phyloP scores from a whole-genome alignment of 1,139 yeast species.

The Saccharomyces hybrid region DNA sequence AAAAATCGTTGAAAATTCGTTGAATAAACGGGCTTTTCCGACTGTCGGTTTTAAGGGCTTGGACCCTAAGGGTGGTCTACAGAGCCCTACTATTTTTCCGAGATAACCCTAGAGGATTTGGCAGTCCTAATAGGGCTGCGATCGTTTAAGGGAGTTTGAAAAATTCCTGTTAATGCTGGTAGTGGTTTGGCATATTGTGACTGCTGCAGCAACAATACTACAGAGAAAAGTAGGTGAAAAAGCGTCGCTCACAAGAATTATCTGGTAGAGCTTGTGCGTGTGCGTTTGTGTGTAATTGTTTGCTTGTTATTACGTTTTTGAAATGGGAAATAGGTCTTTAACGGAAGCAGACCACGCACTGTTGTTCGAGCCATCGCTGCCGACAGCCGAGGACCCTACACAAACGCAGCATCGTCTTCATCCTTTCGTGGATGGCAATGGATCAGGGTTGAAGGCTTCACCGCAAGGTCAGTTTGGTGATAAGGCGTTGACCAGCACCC shows the following conservation, averaged over 20 bases:
- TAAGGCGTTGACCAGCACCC: slow-evolving; percentile 19
- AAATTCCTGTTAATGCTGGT: not conserved
- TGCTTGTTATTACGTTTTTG: not conserved
- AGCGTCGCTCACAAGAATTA: not conserved
- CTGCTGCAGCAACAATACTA: not conserved
- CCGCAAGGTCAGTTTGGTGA: slow-evolving; percentile 7
- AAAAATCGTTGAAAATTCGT: not conserved
- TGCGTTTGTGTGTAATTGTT: not conserved
- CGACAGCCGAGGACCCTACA: not conserved
- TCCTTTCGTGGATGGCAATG: not conserved
- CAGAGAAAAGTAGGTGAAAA: not conserved
- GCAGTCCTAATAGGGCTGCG: not conserved
- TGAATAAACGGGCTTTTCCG: not conserved
- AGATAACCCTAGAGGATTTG: not conserved
- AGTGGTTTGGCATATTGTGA: not conserved
- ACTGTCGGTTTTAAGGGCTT: slow-evolving; percentile 2
- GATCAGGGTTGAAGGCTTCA: slow-evolving; percentile 3
- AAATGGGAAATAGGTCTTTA: not conserved
- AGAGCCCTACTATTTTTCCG: not conserved
- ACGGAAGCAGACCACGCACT: not conserved
- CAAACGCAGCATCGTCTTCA: not conserved
- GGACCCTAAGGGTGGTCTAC: slow-evolving; percentile 4
- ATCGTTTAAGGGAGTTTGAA: not conserved
- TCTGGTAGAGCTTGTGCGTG: not conserved
- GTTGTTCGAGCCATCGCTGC: not conserved